Percentiles rank a stretch among this genome's conserved stretches.
These are phyloP conservation scores for Boletus calvinii DNA, from an alignment of 1,284 basidiomycete species.

Conservation along the genomic window DNA sequence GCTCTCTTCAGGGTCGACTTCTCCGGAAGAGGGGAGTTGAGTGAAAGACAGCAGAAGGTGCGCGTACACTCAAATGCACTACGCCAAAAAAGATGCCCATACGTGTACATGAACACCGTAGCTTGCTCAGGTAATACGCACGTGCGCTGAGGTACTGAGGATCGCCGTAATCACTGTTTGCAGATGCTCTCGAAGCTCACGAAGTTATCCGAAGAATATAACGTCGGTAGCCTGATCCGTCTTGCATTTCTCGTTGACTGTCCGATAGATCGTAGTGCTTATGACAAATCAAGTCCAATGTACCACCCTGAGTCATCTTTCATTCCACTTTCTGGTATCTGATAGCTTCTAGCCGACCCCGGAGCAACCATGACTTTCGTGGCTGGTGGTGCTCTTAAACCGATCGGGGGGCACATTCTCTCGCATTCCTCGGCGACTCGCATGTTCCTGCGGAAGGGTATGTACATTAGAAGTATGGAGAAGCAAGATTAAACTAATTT, in stretches of 20 bases:
- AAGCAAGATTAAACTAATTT: background rate
- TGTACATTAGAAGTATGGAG: conserved; percentile 11
- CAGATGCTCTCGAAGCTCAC: conserved; percentile 89
- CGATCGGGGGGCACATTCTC: conserved; percentile 84
- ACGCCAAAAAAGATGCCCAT: background rate
- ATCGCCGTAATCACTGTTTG: background rate
- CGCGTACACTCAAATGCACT: background rate
- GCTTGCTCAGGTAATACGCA: conserved; percentile 59
- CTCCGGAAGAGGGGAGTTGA: conserved; percentile 88
- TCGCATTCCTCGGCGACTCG: conserved; percentile 86
- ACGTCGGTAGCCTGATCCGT: conserved; percentile 43
- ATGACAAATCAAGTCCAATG: conserved; percentile 93
- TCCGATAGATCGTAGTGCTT: conserved; percentile 73
- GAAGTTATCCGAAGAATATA: conserved; percentile 89
- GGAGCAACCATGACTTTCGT: conserved; percentile 95
- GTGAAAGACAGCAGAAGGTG: conserved; percentile 90
- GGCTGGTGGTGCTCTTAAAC: conserved; percentile 83
- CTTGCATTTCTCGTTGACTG: conserved; percentile 16
- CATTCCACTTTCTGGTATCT: conserved; percentile 5
- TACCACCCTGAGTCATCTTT: conserved; percentile 26
- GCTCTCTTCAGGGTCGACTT: conserved; percentile 92
- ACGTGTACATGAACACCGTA: conserved; percentile 26
- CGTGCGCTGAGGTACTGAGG: conserved; percentile 1
- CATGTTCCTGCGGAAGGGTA: conserved; percentile 86
- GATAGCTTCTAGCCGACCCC: conserved; percentile 67